Evolutionary conservation across 129 eudicot genomes (phyloP), one percentile per base, ranked within the genome.

Genomic region (Daucus carota): DNA sequence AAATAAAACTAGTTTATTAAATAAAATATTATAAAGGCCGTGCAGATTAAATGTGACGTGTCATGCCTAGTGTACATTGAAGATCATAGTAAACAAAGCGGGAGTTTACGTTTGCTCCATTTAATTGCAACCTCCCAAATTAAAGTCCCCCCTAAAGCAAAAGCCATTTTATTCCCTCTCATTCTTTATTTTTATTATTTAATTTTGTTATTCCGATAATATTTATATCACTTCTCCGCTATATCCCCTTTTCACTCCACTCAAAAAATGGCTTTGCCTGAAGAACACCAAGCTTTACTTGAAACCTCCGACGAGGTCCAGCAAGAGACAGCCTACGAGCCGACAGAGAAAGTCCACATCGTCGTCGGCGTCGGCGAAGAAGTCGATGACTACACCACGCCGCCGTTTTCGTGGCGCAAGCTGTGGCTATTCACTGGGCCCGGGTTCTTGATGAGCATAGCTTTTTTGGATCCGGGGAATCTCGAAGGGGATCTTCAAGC

Each of bases 401-500:
- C 97, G 50, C 92, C 93, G 47, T 93, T 93, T 74, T 90, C 97
- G 16, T 93, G 98, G 98, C 75, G 83, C 43, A 93, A 93, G 86
- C 84, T 93, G 2, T 90, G 98, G 98, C 74, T 83, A 6, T 93
- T 93, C 83, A 93, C 96, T 6, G 97, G 98, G 17, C 98, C 98
- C 0, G 97, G 98, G 28, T 86, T 93, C 65, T 66, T 93, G 52
- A 93, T 93, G 98, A 88, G 98, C 85, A 93, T 93, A 71, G 98
- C 98, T 5, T 93, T 93, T 40, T 73, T 93, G 73, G 98, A 90
- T 87, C 98, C 99, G 75, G 99, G 99, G 1, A 94, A 94, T 75
- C 67, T 94, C 40, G 99, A 94, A 75, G 97, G 99, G 34, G 97
- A 94, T 85, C 92, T 94, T 32, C 99, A 94, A 74, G 85, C 97